These are phyloP conservation scores for Taphrina populina DNA, from an alignment of 1,139 yeast genomes.

Conservation along the genomic window DNA sequence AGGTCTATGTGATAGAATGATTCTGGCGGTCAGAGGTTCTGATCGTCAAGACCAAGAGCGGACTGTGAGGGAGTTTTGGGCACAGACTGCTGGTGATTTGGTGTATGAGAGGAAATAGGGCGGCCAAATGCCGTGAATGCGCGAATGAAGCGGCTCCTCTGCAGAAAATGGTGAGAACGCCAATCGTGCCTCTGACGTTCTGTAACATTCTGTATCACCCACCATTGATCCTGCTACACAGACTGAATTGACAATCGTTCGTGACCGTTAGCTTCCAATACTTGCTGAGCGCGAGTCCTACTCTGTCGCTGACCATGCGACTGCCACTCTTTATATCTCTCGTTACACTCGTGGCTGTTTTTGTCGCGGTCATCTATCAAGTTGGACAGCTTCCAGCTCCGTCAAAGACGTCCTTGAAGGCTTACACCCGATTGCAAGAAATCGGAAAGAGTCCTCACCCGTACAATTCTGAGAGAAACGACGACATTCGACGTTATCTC, in stretches of 20 bases:
- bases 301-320: slow-evolving; percentile 9
- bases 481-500: slow-evolving; percentile 68
- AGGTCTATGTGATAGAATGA: slow-evolving; percentile 26
- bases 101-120: slow-evolving; percentile 17
- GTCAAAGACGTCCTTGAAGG: slow-evolving; percentile 8
- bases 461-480: slow-evolving; percentile 73
- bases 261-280: too few species aligned
- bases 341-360: slow-evolving; percentile 22
- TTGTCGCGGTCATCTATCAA: slow-evolving; percentile 23
- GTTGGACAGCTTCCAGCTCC: slow-evolving; percentile 19
- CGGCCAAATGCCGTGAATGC: too few species aligned
- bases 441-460: slow-evolving; percentile 72
- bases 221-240: too few species aligned
- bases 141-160: too few species aligned
- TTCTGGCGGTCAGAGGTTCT: slow-evolving; percentile 31
- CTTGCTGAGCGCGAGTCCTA: not conserved
- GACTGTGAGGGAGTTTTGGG: slow-evolving; percentile 30
- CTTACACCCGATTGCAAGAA: slow-evolving; percentile 29
- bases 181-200: too few species aligned
- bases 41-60: slow-evolving; percentile 20
- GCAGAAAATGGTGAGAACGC: too few species aligned
- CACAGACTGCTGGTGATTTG: slow-evolving; percentile 20
- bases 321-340: slow-evolving; percentile 23
- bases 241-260: too few species aligned
- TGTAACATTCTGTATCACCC: too few species aligned